Base-by-base conservation (phyloP, 208 protist genomes). In the Vickermania spadyakhi region DNA sequence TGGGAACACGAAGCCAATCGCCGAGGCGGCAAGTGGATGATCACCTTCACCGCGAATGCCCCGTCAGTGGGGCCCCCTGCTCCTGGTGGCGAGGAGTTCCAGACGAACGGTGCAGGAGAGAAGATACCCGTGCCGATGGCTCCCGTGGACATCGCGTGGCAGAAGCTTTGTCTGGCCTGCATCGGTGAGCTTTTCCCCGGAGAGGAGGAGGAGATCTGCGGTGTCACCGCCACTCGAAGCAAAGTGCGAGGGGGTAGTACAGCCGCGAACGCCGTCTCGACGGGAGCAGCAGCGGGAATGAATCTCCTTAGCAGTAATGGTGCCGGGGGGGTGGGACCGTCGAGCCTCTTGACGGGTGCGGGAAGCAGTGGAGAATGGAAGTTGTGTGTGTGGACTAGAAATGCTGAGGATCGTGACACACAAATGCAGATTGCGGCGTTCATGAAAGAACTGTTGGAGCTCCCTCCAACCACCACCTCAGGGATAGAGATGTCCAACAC, bases 1-100 rank as follows among this genome's bases (percentile, higher is more conserved):
- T 96, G 90, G 87, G 90, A 96, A 59, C 85, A 94, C 59, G 85
- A 91, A 72, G 86, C 86, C 36, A 94, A 94, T 67, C 78, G 86
- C 3, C 76, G 85, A 0, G 87, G 90, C 1, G 90, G 90, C 0
- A 84, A 89, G 64, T 96, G 89, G 89, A 73, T 94, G 7, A 57
- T 87, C 14, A 53, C 75, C 18, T 92, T 96, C 53, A 65, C 66
- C 0, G 45, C 56, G 7, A 18, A 57, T 2, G 21, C 22, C 29
- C 18, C 54, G 52, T 59, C 64, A 18, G 25, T 31, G 18, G 13
- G 18, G 25, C 22, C 31, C 22, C 36, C 36, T n/a, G 36, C 11
- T 7, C 36, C 36, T 18, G 36, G 36, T 18, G 36, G 36, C 36
- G 36, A 45, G 36, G 36, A 45, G 36, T n/a, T n/a, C n/a, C n/a